Conservation (phyloP, 179 eudicot species). For the Pouteria campechiana region DNA sequence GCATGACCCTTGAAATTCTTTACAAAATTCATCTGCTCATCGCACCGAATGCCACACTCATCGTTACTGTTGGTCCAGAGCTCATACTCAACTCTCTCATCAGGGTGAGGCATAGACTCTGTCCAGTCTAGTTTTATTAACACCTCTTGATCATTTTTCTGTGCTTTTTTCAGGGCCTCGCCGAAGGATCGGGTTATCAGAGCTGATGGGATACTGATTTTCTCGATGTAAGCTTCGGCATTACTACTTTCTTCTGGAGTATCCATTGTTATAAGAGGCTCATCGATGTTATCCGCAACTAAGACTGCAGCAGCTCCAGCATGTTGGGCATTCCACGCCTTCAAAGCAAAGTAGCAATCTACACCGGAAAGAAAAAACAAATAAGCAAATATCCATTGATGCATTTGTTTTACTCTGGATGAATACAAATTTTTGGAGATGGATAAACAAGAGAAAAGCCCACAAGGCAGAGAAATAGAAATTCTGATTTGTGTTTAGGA, state of each 20-base stretch:
- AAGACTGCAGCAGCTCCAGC: slow-evolving; percentile 82
- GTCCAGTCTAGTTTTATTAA: slow-evolving; percentile 70
- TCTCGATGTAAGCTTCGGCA: slow-evolving; percentile 58
- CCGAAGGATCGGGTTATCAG: slow-evolving; percentile 41
- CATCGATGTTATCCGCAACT: slow-evolving; percentile 57
- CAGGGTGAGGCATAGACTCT: slow-evolving; percentile 80
- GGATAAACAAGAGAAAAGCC: no score
- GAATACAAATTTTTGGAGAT: no score
- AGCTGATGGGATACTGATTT: slow-evolving; percentile 58
- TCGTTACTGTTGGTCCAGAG: slow-evolving; percentile 85
- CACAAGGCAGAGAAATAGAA: no score
- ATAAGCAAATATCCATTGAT: no score
- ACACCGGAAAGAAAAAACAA: not conserved
- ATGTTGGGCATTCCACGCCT: slow-evolving; percentile 81
- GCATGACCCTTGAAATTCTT: slow-evolving; percentile 73
- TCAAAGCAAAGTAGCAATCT: slow-evolving; percentile 81
- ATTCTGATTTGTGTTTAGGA: no score
- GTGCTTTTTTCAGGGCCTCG: slow-evolving; percentile 33
- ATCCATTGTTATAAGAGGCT: slow-evolving; percentile 81
- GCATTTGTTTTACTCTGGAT: no score
- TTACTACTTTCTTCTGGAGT: slow-evolving; percentile 51
- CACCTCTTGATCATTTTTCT: slow-evolving; percentile 29
- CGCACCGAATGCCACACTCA: slow-evolving; percentile 69
- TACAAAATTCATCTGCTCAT: slow-evolving; percentile 66
- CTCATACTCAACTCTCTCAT: slow-evolving; percentile 62